Conservation (phyloP, 805 yeast species). For the Saccharomycopsis sp. region DNA sequence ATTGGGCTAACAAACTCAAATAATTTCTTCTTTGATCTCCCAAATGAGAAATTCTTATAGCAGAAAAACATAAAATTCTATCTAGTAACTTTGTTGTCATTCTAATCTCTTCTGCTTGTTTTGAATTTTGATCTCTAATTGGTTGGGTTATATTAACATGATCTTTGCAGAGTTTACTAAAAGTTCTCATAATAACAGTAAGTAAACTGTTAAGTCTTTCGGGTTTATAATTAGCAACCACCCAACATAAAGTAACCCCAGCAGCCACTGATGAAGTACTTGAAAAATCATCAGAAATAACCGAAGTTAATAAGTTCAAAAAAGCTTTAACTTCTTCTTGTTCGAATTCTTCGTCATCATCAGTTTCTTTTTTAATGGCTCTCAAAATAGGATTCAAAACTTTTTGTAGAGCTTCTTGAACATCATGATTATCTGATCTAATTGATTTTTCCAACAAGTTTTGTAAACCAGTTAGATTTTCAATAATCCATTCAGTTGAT, state of each 20-base stretch:
- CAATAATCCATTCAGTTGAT: conserved; percentile 68
- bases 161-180: conserved; percentile 83
- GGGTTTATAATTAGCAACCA: conserved; percentile 70
- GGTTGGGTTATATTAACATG: conserved; percentile 42
- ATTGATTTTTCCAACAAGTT: conserved; percentile 78
- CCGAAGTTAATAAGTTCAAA: conserved; percentile 46
- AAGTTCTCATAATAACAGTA: conserved; percentile 73
- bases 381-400: conserved; percentile 59
- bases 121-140: conserved; percentile 20
- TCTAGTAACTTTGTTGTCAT: conserved; percentile 70
- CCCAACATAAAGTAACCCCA: conserved; percentile 76
- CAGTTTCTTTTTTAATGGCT: conserved; percentile 43
- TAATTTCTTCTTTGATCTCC: conserved; percentile 93
- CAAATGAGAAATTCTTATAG: conserved; percentile 71
- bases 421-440: conserved; percentile 73
- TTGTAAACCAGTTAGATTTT: conserved; percentile 59
- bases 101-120: conserved; percentile 50
- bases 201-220: conserved; percentile 62
- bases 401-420: conserved; percentile 74
- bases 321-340: conserved; percentile 45
- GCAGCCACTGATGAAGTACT: conserved; percentile 65
- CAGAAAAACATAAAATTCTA: conserved; percentile 63
- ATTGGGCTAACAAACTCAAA: conserved; percentile 73
- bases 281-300: conserved; percentile 67
- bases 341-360: conserved; percentile 48